A percentile compares a stretch with the other conserved stretches of the same genome.
These are phyloP conservation scores for Circinella umbellata DNA, from an alignment of 371 early-diverging fungal genomes.

Conservation along the genomic window DNA sequence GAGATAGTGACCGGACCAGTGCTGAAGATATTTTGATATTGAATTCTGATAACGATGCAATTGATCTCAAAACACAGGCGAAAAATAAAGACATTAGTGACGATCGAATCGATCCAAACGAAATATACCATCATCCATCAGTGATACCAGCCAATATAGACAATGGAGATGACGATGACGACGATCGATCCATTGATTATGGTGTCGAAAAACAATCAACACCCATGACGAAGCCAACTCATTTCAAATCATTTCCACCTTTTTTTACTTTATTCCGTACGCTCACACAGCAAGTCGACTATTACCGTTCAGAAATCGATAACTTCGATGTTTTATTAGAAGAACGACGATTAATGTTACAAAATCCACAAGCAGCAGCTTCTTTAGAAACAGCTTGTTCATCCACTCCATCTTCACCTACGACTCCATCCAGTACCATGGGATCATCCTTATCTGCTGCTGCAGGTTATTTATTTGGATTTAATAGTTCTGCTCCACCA, in stretches of 20 bases:
- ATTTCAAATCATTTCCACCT: conserved; percentile 56
- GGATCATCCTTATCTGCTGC: conserved; percentile 12
- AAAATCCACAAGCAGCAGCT: conserved; percentile 3
- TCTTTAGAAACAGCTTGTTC: conserved; percentile 9
- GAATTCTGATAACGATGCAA: conserved; percentile 3
- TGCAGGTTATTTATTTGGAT: conserved; percentile 15
- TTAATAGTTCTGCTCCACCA: neutral
- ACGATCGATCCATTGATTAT: conserved; percentile 40
- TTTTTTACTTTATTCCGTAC: conserved; percentile 61
- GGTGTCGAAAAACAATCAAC: conserved; percentile 27
- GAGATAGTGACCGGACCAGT: conserved; percentile 49
- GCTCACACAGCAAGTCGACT: conserved; percentile 60
- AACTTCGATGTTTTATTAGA: conserved; percentile 53
- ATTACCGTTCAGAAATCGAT: conserved; percentile 56
- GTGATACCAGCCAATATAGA: conserved; percentile 13
- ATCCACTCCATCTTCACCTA: conserved; percentile 1
- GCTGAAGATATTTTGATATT: conserved; percentile 39
- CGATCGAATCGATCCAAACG: conserved; percentile 21
- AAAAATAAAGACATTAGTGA: conserved; percentile 11
- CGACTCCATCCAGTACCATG: conserved; percentile 1
- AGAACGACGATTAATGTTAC: conserved; percentile 40
- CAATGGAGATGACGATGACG: conserved; percentile 32
- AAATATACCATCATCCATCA: conserved; percentile 18
- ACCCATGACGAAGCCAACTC: conserved; percentile 26
- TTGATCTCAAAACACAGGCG: conserved; percentile 1